Evolutionary conservation across 2,329 filamentous ascomycete species (phyloP).

Genomic region (Balansia obtecta): DNA sequence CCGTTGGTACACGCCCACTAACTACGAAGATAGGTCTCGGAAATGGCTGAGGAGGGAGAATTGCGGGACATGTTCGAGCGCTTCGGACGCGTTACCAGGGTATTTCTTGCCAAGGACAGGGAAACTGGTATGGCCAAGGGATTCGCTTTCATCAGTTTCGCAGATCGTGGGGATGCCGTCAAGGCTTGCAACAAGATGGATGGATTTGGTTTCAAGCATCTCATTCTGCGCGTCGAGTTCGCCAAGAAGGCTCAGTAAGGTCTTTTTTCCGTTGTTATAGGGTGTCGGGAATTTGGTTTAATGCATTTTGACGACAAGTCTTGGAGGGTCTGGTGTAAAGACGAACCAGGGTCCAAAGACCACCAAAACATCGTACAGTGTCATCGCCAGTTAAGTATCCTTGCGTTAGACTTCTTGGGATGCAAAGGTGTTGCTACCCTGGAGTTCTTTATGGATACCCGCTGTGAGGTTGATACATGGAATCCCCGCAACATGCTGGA

Average conservation of each 20-base stretch:
- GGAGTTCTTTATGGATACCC: too few species aligned
- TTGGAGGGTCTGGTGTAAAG: background rate
- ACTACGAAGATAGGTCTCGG: constrained; percentile 55
- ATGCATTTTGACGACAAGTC: constrained; percentile 3
- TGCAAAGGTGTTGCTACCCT: too few species aligned
- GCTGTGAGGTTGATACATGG: too few species aligned
- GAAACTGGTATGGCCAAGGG: constrained; percentile 95
- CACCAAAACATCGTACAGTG: background rate
- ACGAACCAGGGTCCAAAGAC: background rate
- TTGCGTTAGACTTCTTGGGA: background rate
- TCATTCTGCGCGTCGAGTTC: constrained; percentile 80
- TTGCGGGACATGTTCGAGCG: constrained; percentile 96
- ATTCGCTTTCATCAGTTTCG: constrained; percentile 97
- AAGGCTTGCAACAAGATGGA: constrained; percentile 97
- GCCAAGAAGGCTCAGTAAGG: constrained; percentile 54
- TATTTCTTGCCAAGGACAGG: constrained; percentile 95
- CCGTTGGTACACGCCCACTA: constrained; percentile 15
- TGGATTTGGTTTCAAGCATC: constrained; percentile 80
- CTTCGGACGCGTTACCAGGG: constrained; percentile 90
- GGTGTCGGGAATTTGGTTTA: constrained; percentile 1
- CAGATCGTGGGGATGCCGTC: constrained; percentile 77
- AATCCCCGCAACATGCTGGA: too few species aligned
- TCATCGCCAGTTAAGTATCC: background rate
- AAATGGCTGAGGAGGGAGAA: constrained; percentile 93
- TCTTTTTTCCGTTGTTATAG: constrained; percentile 9